Evolutionary conservation across 257 asterid genomes (phyloP).

Genomic region (Jaltomata sinuosa): DNA sequence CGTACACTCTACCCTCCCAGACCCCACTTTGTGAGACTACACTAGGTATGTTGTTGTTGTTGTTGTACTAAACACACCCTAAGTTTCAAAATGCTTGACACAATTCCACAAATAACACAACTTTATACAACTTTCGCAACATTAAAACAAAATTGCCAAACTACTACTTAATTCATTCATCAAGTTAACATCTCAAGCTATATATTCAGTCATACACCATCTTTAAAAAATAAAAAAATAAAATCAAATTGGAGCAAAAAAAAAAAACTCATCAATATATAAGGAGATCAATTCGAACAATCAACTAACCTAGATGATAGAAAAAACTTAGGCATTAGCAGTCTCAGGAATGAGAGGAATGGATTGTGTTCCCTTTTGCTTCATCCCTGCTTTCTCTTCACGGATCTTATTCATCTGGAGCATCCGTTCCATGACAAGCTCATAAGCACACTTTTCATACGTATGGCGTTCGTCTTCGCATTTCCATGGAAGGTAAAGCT

Average conservation of each 20-base stretch:
- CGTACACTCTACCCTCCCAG: too few relatives aligned
- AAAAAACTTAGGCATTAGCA: constrained; percentile 55
- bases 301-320: background rate
- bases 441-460: constrained; percentile 91
- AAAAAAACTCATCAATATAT: background rate
- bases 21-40: too few relatives aligned
- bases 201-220: background rate
- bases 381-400: constrained; percentile 31
- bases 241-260: background rate
- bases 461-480: constrained; percentile 74
- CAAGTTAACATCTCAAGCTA: background rate
- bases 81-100: background rate
- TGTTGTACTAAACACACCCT: too few relatives aligned
- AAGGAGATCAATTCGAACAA: background rate
- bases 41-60: too few relatives aligned
- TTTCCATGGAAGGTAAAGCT: constrained; percentile 89
- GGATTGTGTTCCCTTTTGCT: constrained; percentile 8
- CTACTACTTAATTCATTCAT: background rate
- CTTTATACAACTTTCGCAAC: background rate
- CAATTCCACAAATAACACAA: background rate
- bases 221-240: background rate
- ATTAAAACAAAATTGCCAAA: background rate
- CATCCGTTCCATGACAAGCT: constrained; percentile 97
- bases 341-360: constrained; percentile 72
- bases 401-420: constrained; percentile 98